Evolutionary conservation across 768 basidiomycete species (phyloP), one percentile per base, ranked within the genome.

Genomic region (Russula griseocarnosa): DNA sequence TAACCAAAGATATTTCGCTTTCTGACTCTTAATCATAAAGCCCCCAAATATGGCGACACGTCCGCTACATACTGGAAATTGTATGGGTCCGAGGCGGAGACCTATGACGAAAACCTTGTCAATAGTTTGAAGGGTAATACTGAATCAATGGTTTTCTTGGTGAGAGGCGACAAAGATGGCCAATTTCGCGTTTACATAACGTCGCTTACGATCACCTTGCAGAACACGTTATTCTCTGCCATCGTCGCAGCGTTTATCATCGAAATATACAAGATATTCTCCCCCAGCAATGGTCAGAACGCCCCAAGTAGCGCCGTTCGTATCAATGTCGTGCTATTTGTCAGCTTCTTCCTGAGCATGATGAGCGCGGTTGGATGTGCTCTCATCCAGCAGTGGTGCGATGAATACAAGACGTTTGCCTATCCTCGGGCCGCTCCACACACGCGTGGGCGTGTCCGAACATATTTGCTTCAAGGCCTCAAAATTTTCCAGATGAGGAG

Each of bases 191-290:
- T 46, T n/a, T 20, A 46, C 9, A n/a, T 46, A 8, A 14, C n/a
- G 11, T 14, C 36, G 30, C 46, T 55, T 49, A 49, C 26, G 3
- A 42, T 49, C 36, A 30, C 26, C 4, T 49, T 24, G 16, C n/a
- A 64, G 63, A 64, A 47, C 40, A 44, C 65, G 10, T n/a, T 70
- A 11, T 70, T 70, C 58, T 66, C 69, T 26, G 59, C 66, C 24
- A 69, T 63, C 24, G 61, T 69, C 36, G 61, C 68, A 38, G 52
- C 62, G 28, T 69, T 70, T 22, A 61, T 70, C 47, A 62, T 69
- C 46, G 62, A 69, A 50, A 64, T 58, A 49, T 69, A 69, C 59
- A 60, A 61, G 51, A 55, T 14, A 0, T 47, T 70, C 18, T 53
- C 50, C 22, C 65, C 69, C 49, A 10, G 20, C 7, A 44, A n/a